These are phyloP conservation scores for Chlorella sorokiniana DNA, from an alignment of 139 green algal species.

Conservation along the genomic window DNA sequence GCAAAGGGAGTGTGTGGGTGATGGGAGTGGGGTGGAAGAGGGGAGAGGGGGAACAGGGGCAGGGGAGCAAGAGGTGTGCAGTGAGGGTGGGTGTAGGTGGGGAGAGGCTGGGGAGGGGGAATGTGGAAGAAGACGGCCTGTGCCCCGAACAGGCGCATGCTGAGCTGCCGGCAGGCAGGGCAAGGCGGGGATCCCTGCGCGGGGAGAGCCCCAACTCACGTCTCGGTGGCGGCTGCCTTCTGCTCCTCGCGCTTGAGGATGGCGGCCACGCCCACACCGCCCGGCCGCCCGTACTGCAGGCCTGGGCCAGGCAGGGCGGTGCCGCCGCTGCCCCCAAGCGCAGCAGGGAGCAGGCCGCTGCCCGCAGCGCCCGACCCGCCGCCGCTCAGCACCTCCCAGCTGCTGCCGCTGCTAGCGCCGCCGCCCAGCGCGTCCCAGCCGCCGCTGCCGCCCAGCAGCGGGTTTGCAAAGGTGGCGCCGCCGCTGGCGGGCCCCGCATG, in stretches of 20 bases:
- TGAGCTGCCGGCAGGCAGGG: neutral
- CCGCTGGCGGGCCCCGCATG: neutral
- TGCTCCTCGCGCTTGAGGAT: slow-evolving; percentile 48
- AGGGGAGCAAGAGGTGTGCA: no score
- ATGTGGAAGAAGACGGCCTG: no score
- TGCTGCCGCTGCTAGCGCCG: neutral
- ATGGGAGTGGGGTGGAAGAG: neutral
- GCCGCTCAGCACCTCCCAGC: neutral
- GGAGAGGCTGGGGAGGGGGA: no score
- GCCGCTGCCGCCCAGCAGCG: neutral
- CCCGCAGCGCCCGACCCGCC: neutral
- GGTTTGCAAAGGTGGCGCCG: neutral
- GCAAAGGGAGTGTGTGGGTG: neutral
- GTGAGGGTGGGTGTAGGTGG: no score
- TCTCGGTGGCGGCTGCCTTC: slow-evolving; percentile 33
- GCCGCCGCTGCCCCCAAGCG: slow-evolving; percentile 8
- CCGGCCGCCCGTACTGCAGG: neutral
- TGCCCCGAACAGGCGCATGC: no score
- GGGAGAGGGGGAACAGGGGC: no score
- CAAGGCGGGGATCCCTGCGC: no score
- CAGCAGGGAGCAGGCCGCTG: neutral
- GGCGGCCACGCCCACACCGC: slow-evolving; percentile 40
- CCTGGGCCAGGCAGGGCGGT: neutral
- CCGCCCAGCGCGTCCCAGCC: neutral
- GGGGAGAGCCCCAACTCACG: neutral